Evolutionary conservation across 2,329 filamentous ascomycete genomes (phyloP).

Genomic region (Ophiocordyceps camponoti-saundersi): DNA sequence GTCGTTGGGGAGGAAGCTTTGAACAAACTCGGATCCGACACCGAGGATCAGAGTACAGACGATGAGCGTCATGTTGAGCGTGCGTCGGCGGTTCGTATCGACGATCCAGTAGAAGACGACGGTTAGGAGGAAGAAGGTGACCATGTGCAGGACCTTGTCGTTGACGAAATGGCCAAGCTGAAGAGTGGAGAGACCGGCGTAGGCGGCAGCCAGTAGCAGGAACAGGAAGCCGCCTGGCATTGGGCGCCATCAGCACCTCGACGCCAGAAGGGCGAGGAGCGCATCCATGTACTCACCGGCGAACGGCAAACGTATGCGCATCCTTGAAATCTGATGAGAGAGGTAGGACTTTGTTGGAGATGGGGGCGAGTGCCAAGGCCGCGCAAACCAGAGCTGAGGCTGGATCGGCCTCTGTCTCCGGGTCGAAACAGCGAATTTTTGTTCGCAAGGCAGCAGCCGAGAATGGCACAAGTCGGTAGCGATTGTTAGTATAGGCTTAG

Average conservation of each 20-base stretch:
- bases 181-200: constrained; percentile 57
- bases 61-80: constrained; percentile 65
- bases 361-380: neutral
- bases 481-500: neutral
- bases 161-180: constrained; percentile 46
- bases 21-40: constrained; percentile 59
- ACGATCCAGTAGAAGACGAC: constrained; percentile 91
- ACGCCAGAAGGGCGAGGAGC: neutral
- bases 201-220: constrained; percentile 60
- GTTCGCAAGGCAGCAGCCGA: neutral
- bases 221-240: constrained; percentile 46
- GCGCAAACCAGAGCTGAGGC: neutral
- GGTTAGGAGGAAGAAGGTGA: constrained; percentile 84
- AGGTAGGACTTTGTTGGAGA: neutral
- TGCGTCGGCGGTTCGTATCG: constrained; percentile 75
- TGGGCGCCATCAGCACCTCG: neutral
- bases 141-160: constrained; percentile 76
- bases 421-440: neutral
- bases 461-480: neutral
- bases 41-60: constrained; percentile 59
- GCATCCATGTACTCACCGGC: constrained; percentile 44
- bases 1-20: constrained; percentile 57
- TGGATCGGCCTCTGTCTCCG: neutral
- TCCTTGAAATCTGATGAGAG: constrained; percentile 14
- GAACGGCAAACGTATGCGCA: constrained; percentile 80